Conservation (phyloP, 2,329 filamentous ascomycete species). For the Rhytidhysteron rufulum region DNA sequence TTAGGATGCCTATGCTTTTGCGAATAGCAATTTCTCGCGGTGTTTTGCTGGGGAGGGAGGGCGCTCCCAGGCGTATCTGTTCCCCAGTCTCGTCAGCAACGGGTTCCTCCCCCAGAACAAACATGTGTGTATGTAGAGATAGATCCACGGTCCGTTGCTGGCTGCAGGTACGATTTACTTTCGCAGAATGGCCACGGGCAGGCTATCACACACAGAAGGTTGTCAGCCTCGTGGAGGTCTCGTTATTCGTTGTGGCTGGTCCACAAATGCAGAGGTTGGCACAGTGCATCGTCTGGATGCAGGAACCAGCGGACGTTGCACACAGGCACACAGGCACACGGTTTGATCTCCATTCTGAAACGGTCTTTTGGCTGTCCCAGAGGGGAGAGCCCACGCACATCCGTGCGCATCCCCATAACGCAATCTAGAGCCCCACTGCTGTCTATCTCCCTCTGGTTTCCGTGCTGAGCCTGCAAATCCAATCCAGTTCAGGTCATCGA, state of each 20-base stretch:
- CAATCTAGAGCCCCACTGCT: constrained; percentile 8
- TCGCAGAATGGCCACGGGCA: neutral
- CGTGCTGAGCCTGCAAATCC: too few relatives aligned
- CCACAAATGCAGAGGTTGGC: constrained; percentile 1
- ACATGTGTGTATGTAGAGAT: too few relatives aligned
- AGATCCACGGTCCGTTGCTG: neutral
- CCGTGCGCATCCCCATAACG: constrained; percentile 12
- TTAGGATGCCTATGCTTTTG: too few relatives aligned
- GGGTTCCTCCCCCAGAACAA: too few relatives aligned
- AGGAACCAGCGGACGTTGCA: constrained; percentile 34
- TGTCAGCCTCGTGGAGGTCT: neutral
- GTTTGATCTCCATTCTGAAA: constrained; percentile 38
- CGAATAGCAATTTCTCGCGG: too few relatives aligned
- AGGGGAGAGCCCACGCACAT: constrained; percentile 10
- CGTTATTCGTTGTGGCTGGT: neutral
- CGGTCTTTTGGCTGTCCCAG: constrained; percentile 11
- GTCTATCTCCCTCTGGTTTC: too few relatives aligned
- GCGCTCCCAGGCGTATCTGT: too few relatives aligned
- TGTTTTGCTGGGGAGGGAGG: too few relatives aligned
- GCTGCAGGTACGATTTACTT: neutral
- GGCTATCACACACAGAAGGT: neutral
- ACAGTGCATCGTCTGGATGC: constrained; percentile 21
- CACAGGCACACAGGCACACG: constrained; percentile 23
- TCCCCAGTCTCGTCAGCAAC: too few relatives aligned
- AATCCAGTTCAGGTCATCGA: too few relatives aligned